Percentiles rank a stretch among this genome's conserved stretches.
Conservation (phyloP, 768 basidiomycete genomes). For the Sarcodon aspratus region DNA sequence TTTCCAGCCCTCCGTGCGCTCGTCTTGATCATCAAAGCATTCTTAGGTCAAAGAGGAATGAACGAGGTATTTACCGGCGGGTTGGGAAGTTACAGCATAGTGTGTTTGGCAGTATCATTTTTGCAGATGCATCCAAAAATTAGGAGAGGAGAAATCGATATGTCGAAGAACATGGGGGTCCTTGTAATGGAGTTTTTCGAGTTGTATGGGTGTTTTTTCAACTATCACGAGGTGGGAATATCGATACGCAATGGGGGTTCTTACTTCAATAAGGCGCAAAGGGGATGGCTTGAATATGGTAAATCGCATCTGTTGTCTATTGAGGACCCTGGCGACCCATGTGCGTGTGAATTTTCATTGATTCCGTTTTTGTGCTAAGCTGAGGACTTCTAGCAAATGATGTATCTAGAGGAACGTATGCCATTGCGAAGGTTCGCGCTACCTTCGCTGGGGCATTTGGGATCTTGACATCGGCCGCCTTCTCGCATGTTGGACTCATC, state of each 20-base stretch:
- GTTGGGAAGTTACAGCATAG: slow-evolving; percentile 87
- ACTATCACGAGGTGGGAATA: slow-evolving; percentile 84
- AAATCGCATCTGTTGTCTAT: slow-evolving; percentile 60
- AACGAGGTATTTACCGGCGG: slow-evolving; percentile 99
- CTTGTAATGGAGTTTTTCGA: slow-evolving; percentile 96
- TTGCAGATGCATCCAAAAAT: slow-evolving; percentile 97
- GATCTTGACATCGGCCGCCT: slow-evolving; percentile 70
- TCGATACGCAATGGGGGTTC: slow-evolving; percentile 80
- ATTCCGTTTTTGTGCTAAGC: background rate
- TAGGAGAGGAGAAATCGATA: slow-evolving; percentile 76
- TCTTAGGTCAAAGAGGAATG: slow-evolving; percentile 82
- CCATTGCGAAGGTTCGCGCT: slow-evolving; percentile 68
- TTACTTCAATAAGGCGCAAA: slow-evolving; percentile 72
- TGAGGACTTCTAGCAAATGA: slow-evolving; percentile 60
- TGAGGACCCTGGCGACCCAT: slow-evolving; percentile 85
- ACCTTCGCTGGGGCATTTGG: slow-evolving; percentile 75
- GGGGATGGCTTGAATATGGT: slow-evolving; percentile 70
- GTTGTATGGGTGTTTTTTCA: slow-evolving; percentile 86
- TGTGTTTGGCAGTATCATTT: slow-evolving; percentile 88
- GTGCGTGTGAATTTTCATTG: slow-evolving; percentile 34
- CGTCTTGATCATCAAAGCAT: slow-evolving; percentile 83
- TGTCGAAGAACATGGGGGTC: slow-evolving; percentile 84
- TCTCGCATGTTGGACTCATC: slow-evolving; percentile 50
- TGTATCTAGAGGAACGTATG: slow-evolving; percentile 82
- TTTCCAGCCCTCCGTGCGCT: slow-evolving; percentile 75